Percentiles rank a stretch among this genome's conserved stretches.
Conservation (phyloP, 495 filamentous ascomycete genomes). For the Patellaria atrata region DNA sequence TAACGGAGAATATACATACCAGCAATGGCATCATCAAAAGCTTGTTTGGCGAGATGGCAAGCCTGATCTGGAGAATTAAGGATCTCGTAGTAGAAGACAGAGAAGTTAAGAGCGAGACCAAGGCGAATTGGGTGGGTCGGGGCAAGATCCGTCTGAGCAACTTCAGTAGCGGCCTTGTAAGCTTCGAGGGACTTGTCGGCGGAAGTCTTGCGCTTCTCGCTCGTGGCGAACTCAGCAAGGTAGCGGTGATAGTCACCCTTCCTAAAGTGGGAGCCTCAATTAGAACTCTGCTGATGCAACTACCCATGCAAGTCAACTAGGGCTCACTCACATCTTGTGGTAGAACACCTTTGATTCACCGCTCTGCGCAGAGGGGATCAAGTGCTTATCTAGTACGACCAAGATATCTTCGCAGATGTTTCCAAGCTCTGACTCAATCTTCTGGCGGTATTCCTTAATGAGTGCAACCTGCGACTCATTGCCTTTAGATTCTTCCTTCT, state of each 20-base stretch:
- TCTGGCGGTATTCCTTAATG: slow-evolving; percentile 99
- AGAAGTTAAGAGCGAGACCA: slow-evolving; percentile 97
- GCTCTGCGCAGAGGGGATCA: slow-evolving; percentile 90
- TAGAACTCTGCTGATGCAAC: slow-evolving; percentile 5
- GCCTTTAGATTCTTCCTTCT: slow-evolving; percentile 99
- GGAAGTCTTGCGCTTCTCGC: slow-evolving; percentile 96
- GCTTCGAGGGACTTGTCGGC: slow-evolving; percentile 95
- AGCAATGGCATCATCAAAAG: slow-evolving; percentile 97
- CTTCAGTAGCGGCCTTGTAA: slow-evolving; percentile 99
- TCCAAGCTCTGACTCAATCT: slow-evolving; percentile 96
- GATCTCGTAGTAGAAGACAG: slow-evolving; percentile 99
- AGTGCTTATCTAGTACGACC: slow-evolving; percentile 86
- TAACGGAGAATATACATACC: slow-evolving; percentile 14
- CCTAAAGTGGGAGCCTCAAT: slow-evolving; percentile 37
- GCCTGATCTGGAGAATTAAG: slow-evolving; percentile 97
- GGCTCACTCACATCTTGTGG: slow-evolving; percentile 83
- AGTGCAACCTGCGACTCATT: slow-evolving; percentile 81
- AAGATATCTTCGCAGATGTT: slow-evolving; percentile 99
- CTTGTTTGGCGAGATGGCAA: slow-evolving; percentile 98
- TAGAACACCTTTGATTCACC: slow-evolving; percentile 99
- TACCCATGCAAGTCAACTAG: neutral
- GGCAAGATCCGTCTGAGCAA: slow-evolving; percentile 91
- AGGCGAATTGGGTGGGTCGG: slow-evolving; percentile 98
- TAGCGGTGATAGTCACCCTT: slow-evolving; percentile 99
- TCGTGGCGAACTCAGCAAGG: slow-evolving; percentile 95